phyloP scores from a whole-genome alignment of 257 asterid species.

The Schizonepeta tenuifolia region DNA sequence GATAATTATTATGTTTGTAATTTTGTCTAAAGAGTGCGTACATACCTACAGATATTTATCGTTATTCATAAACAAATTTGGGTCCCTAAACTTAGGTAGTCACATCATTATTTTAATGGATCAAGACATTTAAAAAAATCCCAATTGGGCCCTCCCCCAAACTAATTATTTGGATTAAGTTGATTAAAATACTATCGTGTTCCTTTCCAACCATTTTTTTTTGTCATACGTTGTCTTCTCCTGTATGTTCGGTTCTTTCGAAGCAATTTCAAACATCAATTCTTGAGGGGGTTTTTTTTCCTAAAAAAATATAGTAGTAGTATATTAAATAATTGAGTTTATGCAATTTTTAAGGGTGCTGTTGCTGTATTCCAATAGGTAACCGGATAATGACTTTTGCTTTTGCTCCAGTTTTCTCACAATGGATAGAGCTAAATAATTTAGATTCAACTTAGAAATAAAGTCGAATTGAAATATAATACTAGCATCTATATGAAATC shows the following conservation, averaged over 20 bases:
- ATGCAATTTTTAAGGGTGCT: not conserved
- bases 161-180: not conserved
- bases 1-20: not conserved
- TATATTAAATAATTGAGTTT: not conserved
- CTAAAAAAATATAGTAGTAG: not conserved
- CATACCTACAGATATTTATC: not conserved
- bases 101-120: constrained; percentile 19
- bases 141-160: not conserved
- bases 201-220: not conserved
- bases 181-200: not conserved
- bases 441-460: not conserved
- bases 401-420: not conserved
- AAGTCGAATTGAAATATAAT: not conserved
- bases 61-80: constrained; percentile 1
- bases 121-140: not conserved
- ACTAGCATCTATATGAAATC: no score
- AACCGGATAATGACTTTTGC: constrained; percentile 16
- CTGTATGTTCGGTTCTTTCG: constrained; percentile 11
- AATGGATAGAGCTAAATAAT: not conserved
- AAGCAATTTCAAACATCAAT: constrained; percentile 20
- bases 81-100: constrained; percentile 26
- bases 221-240: constrained; percentile 25
- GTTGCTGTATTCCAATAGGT: constrained; percentile 5
- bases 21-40: not conserved
- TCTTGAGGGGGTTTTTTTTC: not conserved